phyloP scores from a whole-genome alignment of 192 early-diverging fungal genomes.

The Allomyces arbusculus region DNA sequence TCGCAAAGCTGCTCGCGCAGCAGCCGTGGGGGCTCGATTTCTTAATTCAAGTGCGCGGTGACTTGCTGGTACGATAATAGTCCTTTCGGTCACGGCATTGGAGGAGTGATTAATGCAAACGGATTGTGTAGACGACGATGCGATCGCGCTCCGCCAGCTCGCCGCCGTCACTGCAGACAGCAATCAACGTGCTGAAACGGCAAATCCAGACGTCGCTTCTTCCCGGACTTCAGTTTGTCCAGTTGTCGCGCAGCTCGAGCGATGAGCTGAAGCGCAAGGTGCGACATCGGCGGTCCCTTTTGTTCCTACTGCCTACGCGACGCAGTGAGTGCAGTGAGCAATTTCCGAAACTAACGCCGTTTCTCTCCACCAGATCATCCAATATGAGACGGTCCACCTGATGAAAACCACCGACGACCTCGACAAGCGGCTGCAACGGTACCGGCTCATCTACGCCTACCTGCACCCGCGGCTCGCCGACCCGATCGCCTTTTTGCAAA shows the following conservation, averaged over 20 bases:
- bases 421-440: background rate
- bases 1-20: background rate
- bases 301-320: too few species aligned
- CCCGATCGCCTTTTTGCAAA: background rate
- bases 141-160: background rate
- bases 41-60: background rate
- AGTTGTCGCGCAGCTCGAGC: background rate
- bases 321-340: too few species aligned
- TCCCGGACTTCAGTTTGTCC: background rate
- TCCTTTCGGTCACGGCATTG: background rate
- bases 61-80: background rate
- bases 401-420: background rate
- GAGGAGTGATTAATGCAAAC: background rate
- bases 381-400: background rate
- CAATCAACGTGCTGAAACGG: background rate
- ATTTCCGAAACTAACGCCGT: too few species aligned
- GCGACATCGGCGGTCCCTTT: too few species aligned
- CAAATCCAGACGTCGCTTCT: background rate
- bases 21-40: background rate
- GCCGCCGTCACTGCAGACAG: background rate
- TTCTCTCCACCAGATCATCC: background rate
- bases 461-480: background rate
- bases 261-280: too few species aligned
- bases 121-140: background rate
- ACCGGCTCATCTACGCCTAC: background rate